phyloP scores from a whole-genome alignment of 2,329 filamentous ascomycete genomes.

The Hymenoscyphus fraxineus region DNA sequence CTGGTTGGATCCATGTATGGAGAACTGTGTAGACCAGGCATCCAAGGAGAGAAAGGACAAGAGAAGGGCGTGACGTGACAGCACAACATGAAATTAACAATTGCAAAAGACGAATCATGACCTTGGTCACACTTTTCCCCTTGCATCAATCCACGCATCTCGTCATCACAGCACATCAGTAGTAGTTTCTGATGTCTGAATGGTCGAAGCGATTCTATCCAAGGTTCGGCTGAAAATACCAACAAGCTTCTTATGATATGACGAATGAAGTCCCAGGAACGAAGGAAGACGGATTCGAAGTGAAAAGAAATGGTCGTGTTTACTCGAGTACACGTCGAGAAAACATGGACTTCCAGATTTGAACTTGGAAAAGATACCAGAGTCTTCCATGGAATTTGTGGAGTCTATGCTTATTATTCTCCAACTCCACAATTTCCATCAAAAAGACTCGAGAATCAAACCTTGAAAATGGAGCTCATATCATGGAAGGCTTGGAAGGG shows the following conservation, averaged over 20 bases:
- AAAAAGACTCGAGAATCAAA: not conserved
- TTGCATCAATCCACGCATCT: slow-evolving; percentile 4
- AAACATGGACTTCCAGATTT: not conserved
- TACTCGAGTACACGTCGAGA: not conserved
- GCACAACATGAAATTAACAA: not conserved
- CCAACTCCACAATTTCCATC: not conserved
- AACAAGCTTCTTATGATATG: not conserved
- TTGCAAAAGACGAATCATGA: slow-evolving; percentile 7
- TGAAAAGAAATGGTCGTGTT: not conserved
- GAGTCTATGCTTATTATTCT: not conserved
- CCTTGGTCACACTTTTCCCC: slow-evolving; percentile 10
- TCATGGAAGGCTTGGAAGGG: not conserved
- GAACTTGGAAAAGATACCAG: not conserved
- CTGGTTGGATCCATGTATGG: not conserved
- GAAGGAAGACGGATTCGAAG: not conserved
- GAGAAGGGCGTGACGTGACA: slow-evolving; percentile 3
- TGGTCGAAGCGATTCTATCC: not conserved
- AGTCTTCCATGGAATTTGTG: slow-evolving; percentile 1
- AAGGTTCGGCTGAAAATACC: not conserved
- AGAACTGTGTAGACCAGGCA: not conserved
- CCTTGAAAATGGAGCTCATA: not conserved
- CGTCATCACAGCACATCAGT: not conserved
- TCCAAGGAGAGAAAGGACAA: not conserved
- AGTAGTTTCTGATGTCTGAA: not conserved
- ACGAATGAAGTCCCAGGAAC: not conserved